These are phyloP conservation scores for Rhodotorula kratochvilovae DNA, from an alignment of 768 basidiomycete species.

Conservation along the genomic window DNA sequence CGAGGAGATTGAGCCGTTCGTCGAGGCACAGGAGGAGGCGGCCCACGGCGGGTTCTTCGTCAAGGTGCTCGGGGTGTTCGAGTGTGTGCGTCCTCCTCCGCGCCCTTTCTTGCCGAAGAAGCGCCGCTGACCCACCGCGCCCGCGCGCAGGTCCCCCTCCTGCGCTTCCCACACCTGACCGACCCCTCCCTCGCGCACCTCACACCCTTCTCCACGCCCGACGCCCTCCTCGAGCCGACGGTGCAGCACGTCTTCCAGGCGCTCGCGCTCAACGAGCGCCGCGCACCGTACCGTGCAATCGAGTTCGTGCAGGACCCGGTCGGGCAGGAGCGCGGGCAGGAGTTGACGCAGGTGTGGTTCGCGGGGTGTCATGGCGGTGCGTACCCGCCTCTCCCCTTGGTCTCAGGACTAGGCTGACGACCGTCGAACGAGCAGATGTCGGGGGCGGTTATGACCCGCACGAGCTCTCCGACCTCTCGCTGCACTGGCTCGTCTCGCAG, in stretches of 20 bases:
- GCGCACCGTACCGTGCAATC: slow-evolving; percentile 42
- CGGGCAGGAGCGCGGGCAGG: slow-evolving; percentile 8
- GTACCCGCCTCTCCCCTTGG: slow-evolving; percentile 23
- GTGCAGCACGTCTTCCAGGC: slow-evolving; percentile 44
- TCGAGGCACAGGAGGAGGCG: neutral
- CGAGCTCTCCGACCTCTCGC: slow-evolving; percentile 12
- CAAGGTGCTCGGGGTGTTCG: slow-evolving; percentile 39
- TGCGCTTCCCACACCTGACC: too few relatives aligned
- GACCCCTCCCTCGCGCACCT: slow-evolving; percentile 1
- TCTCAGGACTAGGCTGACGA: too few relatives aligned
- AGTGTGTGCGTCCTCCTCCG: slow-evolving; percentile 39
- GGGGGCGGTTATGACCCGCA: slow-evolving; percentile 16
- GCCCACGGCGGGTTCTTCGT: neutral
- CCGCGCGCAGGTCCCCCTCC: too few relatives aligned
- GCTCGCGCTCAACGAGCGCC: slow-evolving; percentile 44
- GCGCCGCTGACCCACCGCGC: too few relatives aligned
- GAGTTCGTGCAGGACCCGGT: slow-evolving; percentile 7
- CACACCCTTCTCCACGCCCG: neutral
- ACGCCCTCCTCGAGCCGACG: slow-evolving; percentile 21
- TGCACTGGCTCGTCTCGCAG: slow-evolving; percentile 13
- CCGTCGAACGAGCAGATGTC: too few relatives aligned
- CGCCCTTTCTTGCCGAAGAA: neutral
- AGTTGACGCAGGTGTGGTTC: slow-evolving; percentile 43
- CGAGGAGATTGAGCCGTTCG: too few relatives aligned
- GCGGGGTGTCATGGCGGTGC: slow-evolving; percentile 42